Evolutionary conservation across 805 yeast genomes (phyloP).

Genomic region (Wilhelminamyces savonicus): DNA sequence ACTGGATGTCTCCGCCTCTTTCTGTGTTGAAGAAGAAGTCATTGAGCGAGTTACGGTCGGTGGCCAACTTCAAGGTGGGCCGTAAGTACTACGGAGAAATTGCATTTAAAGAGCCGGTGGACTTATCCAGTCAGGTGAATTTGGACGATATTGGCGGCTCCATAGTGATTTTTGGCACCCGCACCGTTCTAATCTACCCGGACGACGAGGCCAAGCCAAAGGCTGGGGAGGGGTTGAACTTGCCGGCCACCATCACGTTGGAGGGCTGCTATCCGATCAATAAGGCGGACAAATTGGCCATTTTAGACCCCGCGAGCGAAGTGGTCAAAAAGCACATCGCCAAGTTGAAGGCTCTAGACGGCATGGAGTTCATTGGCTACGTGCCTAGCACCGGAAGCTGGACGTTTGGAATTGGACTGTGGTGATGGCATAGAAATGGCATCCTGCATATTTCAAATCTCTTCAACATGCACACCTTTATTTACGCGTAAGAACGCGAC

Average conservation of each 20-base stretch:
- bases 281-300: conserved; percentile 62
- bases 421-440: no score
- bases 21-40: conserved; percentile 55
- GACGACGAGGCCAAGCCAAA: conserved; percentile 45
- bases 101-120: conserved; percentile 76
- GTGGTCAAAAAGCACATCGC: conserved; percentile 62
- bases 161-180: conserved; percentile 53
- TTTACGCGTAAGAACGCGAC: no score
- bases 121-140: conserved; percentile 61
- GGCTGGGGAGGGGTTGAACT: conserved; percentile 77
- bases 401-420: no score
- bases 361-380: conserved; percentile 64
- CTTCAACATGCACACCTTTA: no score
- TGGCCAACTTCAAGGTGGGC: conserved; percentile 68
- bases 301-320: conserved; percentile 73
- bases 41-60: conserved; percentile 56
- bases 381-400: conserved; percentile 72
- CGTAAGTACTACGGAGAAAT: conserved; percentile 72
- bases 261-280: conserved; percentile 79
- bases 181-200: conserved; percentile 68
- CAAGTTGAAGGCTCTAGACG: conserved; percentile 54
- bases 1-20: conserved; percentile 80
- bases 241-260: conserved; percentile 65
- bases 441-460: no score
- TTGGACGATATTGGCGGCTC: conserved; percentile 61